phyloP scores from a whole-genome alignment of 441 rosid species.

The Bocquillonia castaneifolia region DNA sequence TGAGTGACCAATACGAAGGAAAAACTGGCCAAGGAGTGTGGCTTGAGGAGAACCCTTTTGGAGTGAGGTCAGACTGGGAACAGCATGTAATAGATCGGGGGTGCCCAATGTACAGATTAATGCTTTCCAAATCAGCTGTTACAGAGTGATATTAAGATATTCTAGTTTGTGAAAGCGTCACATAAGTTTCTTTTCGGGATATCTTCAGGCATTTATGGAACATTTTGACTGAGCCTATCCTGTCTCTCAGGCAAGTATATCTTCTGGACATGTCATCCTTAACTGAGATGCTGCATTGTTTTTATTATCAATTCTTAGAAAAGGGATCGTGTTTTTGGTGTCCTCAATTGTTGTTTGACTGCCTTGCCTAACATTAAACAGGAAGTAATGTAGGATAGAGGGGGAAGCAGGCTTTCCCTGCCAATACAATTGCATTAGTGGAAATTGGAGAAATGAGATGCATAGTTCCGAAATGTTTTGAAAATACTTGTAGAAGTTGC shows the following conservation, averaged over 20 bases:
- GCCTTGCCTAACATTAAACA: background rate
- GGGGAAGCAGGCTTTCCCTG: background rate
- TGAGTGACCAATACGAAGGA: conserved; percentile 17
- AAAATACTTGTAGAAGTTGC: background rate
- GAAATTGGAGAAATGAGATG: no score
- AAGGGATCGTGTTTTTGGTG: background rate
- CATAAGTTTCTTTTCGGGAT: background rate
- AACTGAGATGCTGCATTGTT: conserved; percentile 4
- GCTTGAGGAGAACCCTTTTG: conserved; percentile 69
- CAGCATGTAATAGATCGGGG: conserved; percentile 55
- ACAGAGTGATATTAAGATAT: background rate
- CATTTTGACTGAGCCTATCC: background rate
- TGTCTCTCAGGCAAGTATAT: background rate
- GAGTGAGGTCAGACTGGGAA: conserved; percentile 72
- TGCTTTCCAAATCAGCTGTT: conserved; percentile 41
- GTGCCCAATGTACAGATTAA: conserved; percentile 55
- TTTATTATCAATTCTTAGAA: background rate
- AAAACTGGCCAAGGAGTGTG: conserved; percentile 29
- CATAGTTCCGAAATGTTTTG: background rate
- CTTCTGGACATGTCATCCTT: background rate
- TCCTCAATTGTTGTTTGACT: background rate
- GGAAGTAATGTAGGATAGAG: background rate
- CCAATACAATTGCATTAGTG: background rate
- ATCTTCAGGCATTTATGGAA: background rate
- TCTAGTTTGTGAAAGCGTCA: background rate